A percentile compares a stretch with the other conserved stretches of the same genome.
Evolutionary conservation across 495 filamentous ascomycete genomes (phyloP).

Genomic region (Annulohypoxylon stygium): DNA sequence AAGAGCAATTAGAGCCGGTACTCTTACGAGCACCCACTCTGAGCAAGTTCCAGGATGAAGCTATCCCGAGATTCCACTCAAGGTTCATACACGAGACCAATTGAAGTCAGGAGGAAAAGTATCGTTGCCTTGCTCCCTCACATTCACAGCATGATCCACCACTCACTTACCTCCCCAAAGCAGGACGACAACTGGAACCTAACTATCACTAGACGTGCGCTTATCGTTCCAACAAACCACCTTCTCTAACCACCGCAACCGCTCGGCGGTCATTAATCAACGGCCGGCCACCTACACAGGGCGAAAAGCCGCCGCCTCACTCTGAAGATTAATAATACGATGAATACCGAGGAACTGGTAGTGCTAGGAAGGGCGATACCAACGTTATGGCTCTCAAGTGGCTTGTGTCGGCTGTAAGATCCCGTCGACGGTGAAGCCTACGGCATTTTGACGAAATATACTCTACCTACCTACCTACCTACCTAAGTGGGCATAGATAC

Average conservation of each 20-base stretch:
- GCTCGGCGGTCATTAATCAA: constrained; percentile 37
- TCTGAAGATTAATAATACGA: neutral
- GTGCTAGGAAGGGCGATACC: neutral
- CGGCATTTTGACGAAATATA: constrained; percentile 12
- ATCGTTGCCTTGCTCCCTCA: neutral
- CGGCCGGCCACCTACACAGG: constrained; percentile 13
- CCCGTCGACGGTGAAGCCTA: neutral
- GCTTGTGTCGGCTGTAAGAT: neutral
- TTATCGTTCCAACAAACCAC: neutral
- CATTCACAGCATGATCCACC: neutral
- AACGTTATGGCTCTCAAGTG: neutral
- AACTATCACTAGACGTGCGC: neutral
- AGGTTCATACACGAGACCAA: neutral
- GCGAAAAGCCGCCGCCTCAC: constrained; percentile 23
- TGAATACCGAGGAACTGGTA: neutral
- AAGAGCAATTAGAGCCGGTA: neutral
- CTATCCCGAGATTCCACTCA: neutral
- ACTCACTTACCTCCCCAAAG: neutral
- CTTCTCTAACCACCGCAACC: neutral
- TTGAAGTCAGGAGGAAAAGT: neutral
- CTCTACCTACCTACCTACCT: constrained; percentile 12
- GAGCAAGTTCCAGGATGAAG: neutral
- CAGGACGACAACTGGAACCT: neutral
- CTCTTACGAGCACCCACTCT: neutral
- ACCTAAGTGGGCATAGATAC: neutral